phyloP scores from a whole-genome alignment of 192 early-diverging fungal genomes.

The Rhizophagus prolifer region DNA sequence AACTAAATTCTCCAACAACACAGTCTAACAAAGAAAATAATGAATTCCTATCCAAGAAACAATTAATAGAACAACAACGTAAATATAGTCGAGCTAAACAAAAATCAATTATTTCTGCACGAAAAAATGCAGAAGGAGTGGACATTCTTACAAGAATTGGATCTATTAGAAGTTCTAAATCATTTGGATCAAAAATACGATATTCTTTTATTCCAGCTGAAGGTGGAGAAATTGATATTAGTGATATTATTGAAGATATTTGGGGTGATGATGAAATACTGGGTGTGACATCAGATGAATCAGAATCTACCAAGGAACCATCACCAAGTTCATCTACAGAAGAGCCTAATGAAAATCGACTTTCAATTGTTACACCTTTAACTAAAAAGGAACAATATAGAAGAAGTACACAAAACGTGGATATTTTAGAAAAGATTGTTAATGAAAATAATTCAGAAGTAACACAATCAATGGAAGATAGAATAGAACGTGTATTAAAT shows the following conservation, averaged over 20 bases:
- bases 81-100: conserved; percentile 26
- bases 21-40: neutral
- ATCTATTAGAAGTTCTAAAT: conserved; percentile 40
- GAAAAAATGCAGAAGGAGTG: conserved; percentile 39
- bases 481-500: conserved; percentile 22
- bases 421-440: conserved; percentile 26
- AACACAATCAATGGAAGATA: conserved; percentile 21
- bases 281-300: neutral
- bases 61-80: conserved; percentile 29
- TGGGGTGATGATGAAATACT: conserved; percentile 38
- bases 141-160: conserved; percentile 41
- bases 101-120: conserved; percentile 9
- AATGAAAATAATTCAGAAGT: neutral
- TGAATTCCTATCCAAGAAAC: conserved; percentile 3
- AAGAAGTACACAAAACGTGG: conserved; percentile 12
- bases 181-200: conserved; percentile 43
- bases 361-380: neutral
- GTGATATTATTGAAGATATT: conserved; percentile 47
- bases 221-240: conserved; percentile 46
- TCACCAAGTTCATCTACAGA: no score
- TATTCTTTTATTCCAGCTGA: conserved; percentile 45
- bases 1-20: neutral
- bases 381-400: conserved; percentile 10
- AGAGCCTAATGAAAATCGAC: neutral
- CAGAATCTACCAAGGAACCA: neutral